Base-by-base conservation (phyloP, 129 eudicot species). In the Mikania micrantha region DNA sequence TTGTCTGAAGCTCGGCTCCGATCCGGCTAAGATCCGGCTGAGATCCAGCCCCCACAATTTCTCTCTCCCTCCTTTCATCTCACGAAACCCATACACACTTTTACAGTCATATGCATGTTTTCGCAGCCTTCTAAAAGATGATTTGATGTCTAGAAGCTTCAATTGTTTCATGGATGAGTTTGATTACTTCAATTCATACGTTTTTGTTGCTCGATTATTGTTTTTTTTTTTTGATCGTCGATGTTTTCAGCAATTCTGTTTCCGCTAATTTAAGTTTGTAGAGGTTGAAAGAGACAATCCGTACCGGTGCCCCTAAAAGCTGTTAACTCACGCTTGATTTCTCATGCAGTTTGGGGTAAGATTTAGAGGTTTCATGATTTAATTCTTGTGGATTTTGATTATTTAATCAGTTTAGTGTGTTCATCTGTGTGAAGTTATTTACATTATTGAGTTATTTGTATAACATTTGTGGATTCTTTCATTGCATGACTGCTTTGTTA, bases 1-100 rank as follows among this genome's bases (percentile, higher is more conserved):
- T 57, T n/a, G 74, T 38, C 67, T 70, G 71, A 60, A 76, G 77
- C 83, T 77, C 80, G 79, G 76, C 73, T 82, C 80, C 74, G 72
- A 77, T 77, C 76, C 75, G 74, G 78, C 71, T 70, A 53, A 71
- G 69, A 71, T 81, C 85, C 74, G 60, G 74, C 74, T 56, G 34
- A 44, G 16, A 65, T 58, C 41, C 75, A n/a, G 78, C 71, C 65
- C 60, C 57, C 60, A 54, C 81, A 36, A 62, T 64, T 76, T 75
- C 71, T 50, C 71, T 31, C 81, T 70, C 73, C 60, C 64, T 61
- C 66, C 66, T 52, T 50, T 21, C 68, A 19, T 36, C 67, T 31
- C 44, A 5, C 62, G 13, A 53, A 44, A 34, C 67, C n/a, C 68
- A 27, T 57, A 65, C 63, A 19, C 17, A 45, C 80, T 6, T 2